phyloP scores from a whole-genome alignment of 495 filamentous ascomycete species.

The Trichoderma erinaceum region DNA sequence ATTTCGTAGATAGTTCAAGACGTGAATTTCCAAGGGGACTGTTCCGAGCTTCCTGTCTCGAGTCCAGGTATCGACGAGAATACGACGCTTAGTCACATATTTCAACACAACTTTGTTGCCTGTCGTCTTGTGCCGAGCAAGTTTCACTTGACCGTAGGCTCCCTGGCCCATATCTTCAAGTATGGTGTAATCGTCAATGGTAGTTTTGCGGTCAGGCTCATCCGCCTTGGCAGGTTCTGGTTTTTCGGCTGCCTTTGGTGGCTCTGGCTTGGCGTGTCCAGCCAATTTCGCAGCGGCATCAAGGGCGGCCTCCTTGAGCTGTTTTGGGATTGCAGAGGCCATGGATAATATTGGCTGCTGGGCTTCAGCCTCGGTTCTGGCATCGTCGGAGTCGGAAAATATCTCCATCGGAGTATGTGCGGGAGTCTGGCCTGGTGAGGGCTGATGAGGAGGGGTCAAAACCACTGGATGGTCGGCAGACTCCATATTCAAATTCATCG shows the following conservation, averaged over 20 bases:
- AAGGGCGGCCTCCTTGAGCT: slow-evolving; percentile 64
- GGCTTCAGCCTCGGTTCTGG: slow-evolving; percentile 24
- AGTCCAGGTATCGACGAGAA: slow-evolving; percentile 98
- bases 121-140: slow-evolving; percentile 79
- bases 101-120: slow-evolving; percentile 89
- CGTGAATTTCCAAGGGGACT: slow-evolving; percentile 95
- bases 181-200: slow-evolving; percentile 83
- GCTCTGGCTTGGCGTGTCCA: slow-evolving; percentile 28
- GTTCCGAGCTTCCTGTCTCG: slow-evolving; percentile 92
- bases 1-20: slow-evolving; percentile 84
- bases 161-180: slow-evolving; percentile 98
- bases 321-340: slow-evolving; percentile 61
- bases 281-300: slow-evolving; percentile 43
- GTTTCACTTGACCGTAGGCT: slow-evolving; percentile 95
- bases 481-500: slow-evolving; percentile 48
- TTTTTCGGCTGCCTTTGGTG: slow-evolving; percentile 27
- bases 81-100: slow-evolving; percentile 94
- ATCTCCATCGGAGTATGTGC: slow-evolving; percentile 47
- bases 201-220: slow-evolving; percentile 55
- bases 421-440: slow-evolving; percentile 67
- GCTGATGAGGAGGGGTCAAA: slow-evolving; percentile 63
- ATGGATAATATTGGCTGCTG: slow-evolving; percentile 28
- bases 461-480: slow-evolving; percentile 54
- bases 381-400: slow-evolving; percentile 42
- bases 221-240: slow-evolving; percentile 23